Conservation (phyloP, 495 filamentous ascomycete species). For the Thozetella sp. region DNA sequence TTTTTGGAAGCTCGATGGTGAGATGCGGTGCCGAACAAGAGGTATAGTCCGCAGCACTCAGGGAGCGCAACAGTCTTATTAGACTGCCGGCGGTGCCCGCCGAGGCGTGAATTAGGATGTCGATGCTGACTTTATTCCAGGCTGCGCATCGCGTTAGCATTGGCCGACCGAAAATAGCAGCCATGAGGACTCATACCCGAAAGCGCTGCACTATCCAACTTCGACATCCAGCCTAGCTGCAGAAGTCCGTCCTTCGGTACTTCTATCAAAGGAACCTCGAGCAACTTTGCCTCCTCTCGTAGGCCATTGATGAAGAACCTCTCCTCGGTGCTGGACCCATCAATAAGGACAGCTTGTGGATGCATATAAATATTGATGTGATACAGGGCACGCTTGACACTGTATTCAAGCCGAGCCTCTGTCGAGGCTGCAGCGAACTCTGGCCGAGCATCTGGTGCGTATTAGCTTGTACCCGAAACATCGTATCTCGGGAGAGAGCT, state of each 20-base stretch:
- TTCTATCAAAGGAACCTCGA: conserved; percentile 60
- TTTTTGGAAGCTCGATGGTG: conserved; percentile 76
- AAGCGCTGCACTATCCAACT: conserved; percentile 72
- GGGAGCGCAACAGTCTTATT: conserved; percentile 70
- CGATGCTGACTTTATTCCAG: conserved; percentile 74
- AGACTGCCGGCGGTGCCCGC: conserved; percentile 69
- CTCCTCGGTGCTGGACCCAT: conserved; percentile 51
- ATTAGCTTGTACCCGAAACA: too few species aligned
- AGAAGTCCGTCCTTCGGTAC: conserved; percentile 61
- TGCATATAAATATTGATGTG: conserved; percentile 58
- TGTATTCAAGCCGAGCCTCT: conserved; percentile 45
- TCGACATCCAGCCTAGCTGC: conserved; percentile 73
- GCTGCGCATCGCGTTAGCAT: conserved; percentile 41
- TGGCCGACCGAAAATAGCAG: not conserved
- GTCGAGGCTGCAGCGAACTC: conserved; percentile 52
- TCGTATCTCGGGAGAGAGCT: not conserved
- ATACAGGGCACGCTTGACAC: conserved; percentile 42
- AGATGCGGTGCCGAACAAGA: conserved; percentile 64
- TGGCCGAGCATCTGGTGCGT: conserved; percentile 53
- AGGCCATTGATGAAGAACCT: conserved; percentile 56
- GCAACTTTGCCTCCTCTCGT: conserved; percentile 38
- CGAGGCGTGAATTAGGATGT: conserved; percentile 78
- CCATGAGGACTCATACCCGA: conserved; percentile 46
- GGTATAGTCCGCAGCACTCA: conserved; percentile 74
- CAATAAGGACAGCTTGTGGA: conserved; percentile 57